Base-by-base conservation (phyloP, 2,329 filamentous ascomycete genomes). In the Fusarium miscanthi region DNA sequence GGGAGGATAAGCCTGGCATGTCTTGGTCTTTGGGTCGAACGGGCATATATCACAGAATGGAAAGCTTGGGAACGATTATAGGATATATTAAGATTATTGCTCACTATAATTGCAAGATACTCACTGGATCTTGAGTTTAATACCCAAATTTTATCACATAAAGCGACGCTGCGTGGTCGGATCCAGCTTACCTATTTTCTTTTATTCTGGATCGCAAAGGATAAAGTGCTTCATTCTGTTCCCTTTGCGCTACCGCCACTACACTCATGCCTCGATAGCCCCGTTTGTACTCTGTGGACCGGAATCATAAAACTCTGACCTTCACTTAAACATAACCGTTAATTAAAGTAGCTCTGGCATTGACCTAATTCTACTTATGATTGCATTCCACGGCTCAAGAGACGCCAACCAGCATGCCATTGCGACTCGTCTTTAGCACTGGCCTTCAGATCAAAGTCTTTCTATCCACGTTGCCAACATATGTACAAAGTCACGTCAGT, bases 261-360 rank as follows among this genome's bases (percentile, higher is more conserved):
- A 31, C 9, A 11, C 19, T n/a, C 21, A 11, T 17, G 3, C 21
- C 11, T 1, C 6, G 14, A 31, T 48, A n/a, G 4, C 5, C 17
- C n/a, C 10, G 4, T 12, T 12, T 8, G 4, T 27, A 3, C 2
- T 8, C 0, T 48, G 10, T 48, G 14, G 14, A n/a, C 27, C 17
- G n/a, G 14, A 48, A n/a, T 6, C 7, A 12, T 2, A 4, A 12
- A n/a, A 30, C 12, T 0, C 6, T 3, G 19, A 0, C 13, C 13
- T 31, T 2, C 4, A 2, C 3, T 48, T 16, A 11, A 16, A 19
- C n/a, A 19, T 6, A 2, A 13, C 31, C 3, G n/a, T n/a, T n/a
- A 49, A 23, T 13, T 0, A 1, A 0, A 3, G n/a, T 7, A 16
- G 5, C 8, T 14, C 17, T 17, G 5, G 11, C 3, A 5, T 0